These are phyloP conservation scores for Exophiala sideris DNA, from an alignment of 2,329 filamentous ascomycete genomes.

Conservation along the genomic window DNA sequence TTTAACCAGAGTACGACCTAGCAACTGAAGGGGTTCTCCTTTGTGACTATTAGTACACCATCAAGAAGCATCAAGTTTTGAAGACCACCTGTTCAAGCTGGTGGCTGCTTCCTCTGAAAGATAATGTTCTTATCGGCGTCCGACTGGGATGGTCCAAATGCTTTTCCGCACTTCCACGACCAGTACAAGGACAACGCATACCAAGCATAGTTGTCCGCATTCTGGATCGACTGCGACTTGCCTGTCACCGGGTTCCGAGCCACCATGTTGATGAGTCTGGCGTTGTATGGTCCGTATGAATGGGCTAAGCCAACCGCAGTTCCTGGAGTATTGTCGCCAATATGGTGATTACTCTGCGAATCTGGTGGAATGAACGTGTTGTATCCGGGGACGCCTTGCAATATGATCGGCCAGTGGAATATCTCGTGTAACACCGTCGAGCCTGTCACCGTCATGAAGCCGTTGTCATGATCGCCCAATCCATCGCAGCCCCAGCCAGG, in stretches of 20 bases:
- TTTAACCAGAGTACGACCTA: too few species aligned
- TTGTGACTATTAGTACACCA: too few species aligned
- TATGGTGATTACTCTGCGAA: not conserved
- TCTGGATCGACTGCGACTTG: slow-evolving; percentile 3
- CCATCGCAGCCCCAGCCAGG: slow-evolving; percentile 5
- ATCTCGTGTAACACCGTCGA: slow-evolving; percentile 6
- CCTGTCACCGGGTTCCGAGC: not conserved
- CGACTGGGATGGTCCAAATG: not conserved
- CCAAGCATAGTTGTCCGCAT: slow-evolving; percentile 7
- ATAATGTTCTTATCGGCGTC: too few species aligned
- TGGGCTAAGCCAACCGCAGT: not conserved
- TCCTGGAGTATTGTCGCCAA: too few species aligned
- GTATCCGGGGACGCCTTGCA: slow-evolving; percentile 2
- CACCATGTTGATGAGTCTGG: slow-evolving; percentile 2
- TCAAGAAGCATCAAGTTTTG: too few species aligned
- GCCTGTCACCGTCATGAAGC: slow-evolving; percentile 1
- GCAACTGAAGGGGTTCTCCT: too few species aligned
- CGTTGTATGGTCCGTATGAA: slow-evolving; percentile 2
- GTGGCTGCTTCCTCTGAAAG: too few species aligned
- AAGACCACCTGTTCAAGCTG: too few species aligned
- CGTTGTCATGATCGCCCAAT: not conserved
- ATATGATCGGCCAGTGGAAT: slow-evolving; percentile 3
- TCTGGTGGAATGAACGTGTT: not conserved
- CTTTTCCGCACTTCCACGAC: not conserved
- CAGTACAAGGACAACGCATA: slow-evolving; percentile 6